Conservation (phyloP, 1,284 basidiomycete genomes). For the Cryptococcus maquisensis region DNA sequence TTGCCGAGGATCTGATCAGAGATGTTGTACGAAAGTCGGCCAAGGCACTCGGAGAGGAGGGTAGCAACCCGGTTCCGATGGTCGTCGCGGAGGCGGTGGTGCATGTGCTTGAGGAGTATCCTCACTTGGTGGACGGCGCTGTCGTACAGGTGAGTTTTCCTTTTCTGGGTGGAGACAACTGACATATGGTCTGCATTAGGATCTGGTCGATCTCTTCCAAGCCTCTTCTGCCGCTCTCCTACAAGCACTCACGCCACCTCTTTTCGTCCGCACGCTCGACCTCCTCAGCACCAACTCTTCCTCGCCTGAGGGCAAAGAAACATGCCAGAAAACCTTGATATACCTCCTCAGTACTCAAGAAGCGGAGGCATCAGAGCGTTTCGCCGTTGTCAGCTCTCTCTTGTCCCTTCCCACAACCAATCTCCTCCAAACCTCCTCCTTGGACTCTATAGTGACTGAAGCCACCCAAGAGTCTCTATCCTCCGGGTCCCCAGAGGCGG, state of each 20-base stretch:
- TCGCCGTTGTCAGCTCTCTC: slow-evolving; percentile 15
- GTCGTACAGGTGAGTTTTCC: slow-evolving; percentile 1
- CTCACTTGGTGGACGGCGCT: slow-evolving; percentile 1
- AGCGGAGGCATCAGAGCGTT: slow-evolving; percentile 16
- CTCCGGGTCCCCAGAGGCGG: slow-evolving; percentile 5
- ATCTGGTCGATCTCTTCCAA: not conserved
- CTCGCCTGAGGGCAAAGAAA: not conserved
- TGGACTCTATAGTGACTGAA: slow-evolving; percentile 32
- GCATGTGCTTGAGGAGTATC: slow-evolving; percentile 12
- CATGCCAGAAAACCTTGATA: slow-evolving; percentile 10
- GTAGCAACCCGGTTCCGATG: not conserved
- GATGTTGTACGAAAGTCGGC: slow-evolving; percentile 2
- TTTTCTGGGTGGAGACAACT: not conserved
- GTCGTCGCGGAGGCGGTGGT: slow-evolving; percentile 16
- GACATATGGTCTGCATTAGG: not conserved
- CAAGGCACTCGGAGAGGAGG: not conserved
- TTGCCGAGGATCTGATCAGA: slow-evolving; percentile 3
- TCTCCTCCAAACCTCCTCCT: slow-evolving; percentile 16
- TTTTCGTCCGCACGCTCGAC: slow-evolving; percentile 15
- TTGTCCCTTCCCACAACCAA: not conserved
- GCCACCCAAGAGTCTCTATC: slow-evolving; percentile 30
- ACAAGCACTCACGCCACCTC: slow-evolving; percentile 9
- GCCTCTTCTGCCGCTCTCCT: slow-evolving; percentile 2
- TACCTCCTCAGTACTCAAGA: slow-evolving; percentile 10
- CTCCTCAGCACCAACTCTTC: slow-evolving; percentile 6